These are phyloP conservation scores for Rhynchosporium agropyri DNA, from an alignment of 2,329 filamentous ascomycete genomes.

Conservation along the genomic window DNA sequence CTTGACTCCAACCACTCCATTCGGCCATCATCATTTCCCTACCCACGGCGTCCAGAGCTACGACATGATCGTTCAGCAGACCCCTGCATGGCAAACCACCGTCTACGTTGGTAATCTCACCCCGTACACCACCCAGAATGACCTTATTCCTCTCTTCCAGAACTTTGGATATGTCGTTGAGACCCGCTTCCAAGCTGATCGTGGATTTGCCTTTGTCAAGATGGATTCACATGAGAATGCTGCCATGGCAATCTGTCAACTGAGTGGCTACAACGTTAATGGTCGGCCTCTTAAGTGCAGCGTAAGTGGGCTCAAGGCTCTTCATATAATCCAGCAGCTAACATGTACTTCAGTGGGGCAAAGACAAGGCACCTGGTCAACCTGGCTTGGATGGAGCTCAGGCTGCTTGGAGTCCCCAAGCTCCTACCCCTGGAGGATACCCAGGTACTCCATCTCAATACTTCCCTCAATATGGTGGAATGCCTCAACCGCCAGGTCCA, in stretches of 20 bases:
- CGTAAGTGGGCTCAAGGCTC: conserved; percentile 63
- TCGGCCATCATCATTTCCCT: conserved; percentile 96
- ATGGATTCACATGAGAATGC: conserved; percentile 99
- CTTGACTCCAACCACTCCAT: conserved; percentile 95
- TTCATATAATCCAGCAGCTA: conserved; percentile 36
- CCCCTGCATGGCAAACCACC: conserved; percentile 96
- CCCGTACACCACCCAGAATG: conserved; percentile 94
- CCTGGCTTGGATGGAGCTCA: conserved; percentile 81
- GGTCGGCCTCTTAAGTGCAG: conserved; percentile 97
- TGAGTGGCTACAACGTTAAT: conserved; percentile 98
- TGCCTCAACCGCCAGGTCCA: conserved; percentile 43
- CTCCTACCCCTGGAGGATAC: conserved; percentile 69
- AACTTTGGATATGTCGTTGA: conserved; percentile 98
- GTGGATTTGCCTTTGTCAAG: conserved; percentile 98
- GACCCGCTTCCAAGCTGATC: conserved; percentile 96
- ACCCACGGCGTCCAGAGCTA: conserved; percentile 96
- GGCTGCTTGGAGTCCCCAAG: conserved; percentile 71
- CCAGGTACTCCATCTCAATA: conserved; percentile 78
- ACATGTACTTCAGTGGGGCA: conserved; percentile 77
- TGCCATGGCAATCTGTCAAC: conserved; percentile 96
- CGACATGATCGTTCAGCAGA: conserved; percentile 95
- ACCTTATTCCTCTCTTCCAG: conserved; percentile 96
- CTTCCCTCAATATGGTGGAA: conserved; percentile 93
- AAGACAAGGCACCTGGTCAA: conserved; percentile 86
- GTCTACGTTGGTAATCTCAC: conserved; percentile 98